These are phyloP conservation scores for Pythium plurisporium DNA, from an alignment of 352 stramenopile genomes.

Conservation along the genomic window DNA sequence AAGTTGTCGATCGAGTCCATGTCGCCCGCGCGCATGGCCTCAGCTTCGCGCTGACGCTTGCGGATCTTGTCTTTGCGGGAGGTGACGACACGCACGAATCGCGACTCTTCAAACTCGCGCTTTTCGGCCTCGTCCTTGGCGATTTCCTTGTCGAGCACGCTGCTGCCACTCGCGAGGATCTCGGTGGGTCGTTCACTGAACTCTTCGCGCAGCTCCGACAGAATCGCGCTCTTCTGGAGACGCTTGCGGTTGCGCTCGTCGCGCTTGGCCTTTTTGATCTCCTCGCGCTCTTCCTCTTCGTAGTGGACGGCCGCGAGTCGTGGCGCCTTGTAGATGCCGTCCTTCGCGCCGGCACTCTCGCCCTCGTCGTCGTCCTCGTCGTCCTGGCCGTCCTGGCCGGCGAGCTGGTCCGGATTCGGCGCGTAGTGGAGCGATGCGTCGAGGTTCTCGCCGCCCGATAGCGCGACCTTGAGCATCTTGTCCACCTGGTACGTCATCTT, in stretches of 20 bases:
- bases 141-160: constrained; percentile 72
- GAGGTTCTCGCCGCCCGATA: constrained; percentile 63
- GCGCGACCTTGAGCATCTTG: constrained; percentile 86
- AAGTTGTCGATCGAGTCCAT: constrained; percentile 88
- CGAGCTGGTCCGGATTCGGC: constrained; percentile 71
- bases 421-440: constrained; percentile 79
- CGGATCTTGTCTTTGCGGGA: constrained; percentile 87
- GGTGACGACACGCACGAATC: constrained; percentile 82
- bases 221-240: constrained; percentile 79
- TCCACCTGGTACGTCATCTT: constrained; percentile 91
- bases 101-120: constrained; percentile 80
- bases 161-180: constrained; percentile 55
- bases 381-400: constrained; percentile 43
- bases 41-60: constrained; percentile 79
- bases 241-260: constrained; percentile 77
- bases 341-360: constrained; percentile 28
- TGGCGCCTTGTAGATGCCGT: constrained; percentile 74
- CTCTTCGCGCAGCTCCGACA: constrained; percentile 81
- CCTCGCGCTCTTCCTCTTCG: constrained; percentile 76
- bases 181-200: constrained; percentile 79
- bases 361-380: constrained; percentile 39
- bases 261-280: constrained; percentile 77
- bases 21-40: constrained; percentile 64
- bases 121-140: constrained; percentile 80
- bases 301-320: constrained; percentile 77